Percentiles rank a stretch among this genome's conserved stretches.
Conservation (phyloP, 257 asterid species). For the Forsythia suspensa region DNA sequence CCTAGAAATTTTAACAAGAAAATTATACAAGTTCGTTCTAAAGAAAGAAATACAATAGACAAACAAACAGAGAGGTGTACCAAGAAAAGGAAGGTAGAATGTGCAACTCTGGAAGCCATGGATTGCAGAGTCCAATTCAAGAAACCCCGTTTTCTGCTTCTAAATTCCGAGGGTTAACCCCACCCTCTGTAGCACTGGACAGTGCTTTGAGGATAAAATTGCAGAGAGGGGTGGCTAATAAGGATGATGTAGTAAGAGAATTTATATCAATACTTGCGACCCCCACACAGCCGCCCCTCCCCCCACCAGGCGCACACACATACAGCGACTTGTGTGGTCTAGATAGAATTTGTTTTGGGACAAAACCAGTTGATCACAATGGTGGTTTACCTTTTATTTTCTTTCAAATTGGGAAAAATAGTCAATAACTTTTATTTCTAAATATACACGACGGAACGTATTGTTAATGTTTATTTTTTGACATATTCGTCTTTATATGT, state of each 20-base stretch:
- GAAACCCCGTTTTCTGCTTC: slow-evolving; percentile 20
- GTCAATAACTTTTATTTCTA: no score
- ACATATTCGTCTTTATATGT: no score
- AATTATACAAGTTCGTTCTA: neutral
- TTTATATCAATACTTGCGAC: slow-evolving; percentile 1
- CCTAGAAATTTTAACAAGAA: slow-evolving; percentile 35
- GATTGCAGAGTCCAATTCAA: slow-evolving; percentile 11
- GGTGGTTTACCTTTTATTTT: no score
- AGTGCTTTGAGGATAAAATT: slow-evolving; percentile 30
- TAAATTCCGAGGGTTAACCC: neutral
- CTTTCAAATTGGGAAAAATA: no score
- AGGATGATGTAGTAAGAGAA: slow-evolving; percentile 13
- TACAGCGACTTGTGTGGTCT: neutral
- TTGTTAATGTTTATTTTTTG: no score
- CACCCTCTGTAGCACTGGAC: slow-evolving; percentile 18
- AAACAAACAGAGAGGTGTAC: slow-evolving; percentile 28
- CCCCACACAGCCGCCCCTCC: neutral
- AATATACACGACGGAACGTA: no score
- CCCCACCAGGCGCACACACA: neutral
- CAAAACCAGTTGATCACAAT: no score
- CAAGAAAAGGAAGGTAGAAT: slow-evolving; percentile 61
- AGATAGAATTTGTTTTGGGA: slow-evolving; percentile 21
- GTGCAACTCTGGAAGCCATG: slow-evolving; percentile 76
- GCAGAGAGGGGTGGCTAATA: slow-evolving; percentile 30
- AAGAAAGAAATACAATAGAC: neutral